A percentile compares a stretch with the other conserved stretches of the same genome.
phyloP scores from a whole-genome alignment of 169 alveolate genomes.

The Plasmodium falciparum region DNA sequence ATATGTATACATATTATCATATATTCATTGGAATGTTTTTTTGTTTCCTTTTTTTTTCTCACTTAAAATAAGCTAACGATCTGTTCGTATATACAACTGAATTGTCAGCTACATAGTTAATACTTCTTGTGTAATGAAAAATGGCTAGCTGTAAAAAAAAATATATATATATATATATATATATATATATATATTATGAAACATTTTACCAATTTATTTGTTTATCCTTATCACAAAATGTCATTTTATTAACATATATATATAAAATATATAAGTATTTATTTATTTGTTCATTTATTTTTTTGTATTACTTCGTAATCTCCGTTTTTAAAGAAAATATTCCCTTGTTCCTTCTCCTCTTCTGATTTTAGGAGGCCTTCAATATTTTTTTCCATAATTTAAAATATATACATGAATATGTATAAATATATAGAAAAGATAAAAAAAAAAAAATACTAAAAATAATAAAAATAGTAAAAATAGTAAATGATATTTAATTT shows the following conservation, averaged over 20 bases:
- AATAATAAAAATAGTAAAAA: not conserved
- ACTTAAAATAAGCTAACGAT: slow-evolving; percentile 70
- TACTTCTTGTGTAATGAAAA: slow-evolving; percentile 63
- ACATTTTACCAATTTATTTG: too few species aligned
- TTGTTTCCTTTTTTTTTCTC: not conserved
- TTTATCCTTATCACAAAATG: not conserved
- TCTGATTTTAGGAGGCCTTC: slow-evolving; percentile 27
- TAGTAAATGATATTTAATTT: not conserved
- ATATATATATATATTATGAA: not conserved
- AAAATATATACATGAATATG: too few species aligned
- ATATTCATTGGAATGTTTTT: not conserved
- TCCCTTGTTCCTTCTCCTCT: slow-evolving; percentile 64
- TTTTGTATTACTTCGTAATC: slow-evolving; percentile 45
- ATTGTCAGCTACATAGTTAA: slow-evolving; percentile 15
- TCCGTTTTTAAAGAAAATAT: slow-evolving; percentile 31
- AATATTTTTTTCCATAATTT: slow-evolving; percentile 30
- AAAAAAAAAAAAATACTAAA: too few species aligned
- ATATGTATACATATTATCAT: too few species aligned
- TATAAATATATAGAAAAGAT: not conserved
- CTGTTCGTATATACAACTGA: slow-evolving; percentile 51
- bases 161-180: too few species aligned
- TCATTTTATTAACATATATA: not conserved
- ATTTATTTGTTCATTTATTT: not conserved
- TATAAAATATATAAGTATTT: too few species aligned
- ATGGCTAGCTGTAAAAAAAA: slow-evolving; percentile 22